These are phyloP conservation scores for Alternaria triticina DNA, from an alignment of 2,329 filamentous ascomycete genomes.

Conservation along the genomic window DNA sequence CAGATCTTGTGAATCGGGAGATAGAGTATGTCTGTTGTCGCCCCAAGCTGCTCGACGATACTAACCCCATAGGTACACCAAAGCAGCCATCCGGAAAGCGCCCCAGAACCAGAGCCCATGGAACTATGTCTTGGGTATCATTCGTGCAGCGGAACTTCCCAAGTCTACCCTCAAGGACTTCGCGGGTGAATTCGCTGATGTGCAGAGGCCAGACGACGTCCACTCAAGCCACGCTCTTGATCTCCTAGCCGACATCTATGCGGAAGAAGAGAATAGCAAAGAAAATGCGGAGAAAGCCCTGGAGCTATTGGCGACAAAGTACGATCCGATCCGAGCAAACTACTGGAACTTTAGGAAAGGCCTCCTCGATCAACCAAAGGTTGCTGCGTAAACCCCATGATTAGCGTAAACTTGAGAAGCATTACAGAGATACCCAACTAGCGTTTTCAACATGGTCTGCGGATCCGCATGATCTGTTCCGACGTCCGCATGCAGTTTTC, in stretches of 20 bases:
- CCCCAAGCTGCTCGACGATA: constrained; percentile 9
- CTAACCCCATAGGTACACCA: constrained; percentile 56
- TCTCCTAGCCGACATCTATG: constrained; percentile 72
- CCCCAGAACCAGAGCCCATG: constrained; percentile 95
- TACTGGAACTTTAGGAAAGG: constrained; percentile 85
- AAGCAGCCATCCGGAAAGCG: constrained; percentile 75
- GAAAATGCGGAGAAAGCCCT: constrained; percentile 73
- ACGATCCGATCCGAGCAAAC: constrained; percentile 87
- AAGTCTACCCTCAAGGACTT: constrained; percentile 60
- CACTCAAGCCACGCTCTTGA: constrained; percentile 71
- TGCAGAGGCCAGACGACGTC: constrained; percentile 59
- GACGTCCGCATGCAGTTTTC: not conserved
- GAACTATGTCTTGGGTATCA: constrained; percentile 84
- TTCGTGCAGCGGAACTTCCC: constrained; percentile 67
- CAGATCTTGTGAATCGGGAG: constrained; percentile 74
- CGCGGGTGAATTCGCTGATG: constrained; percentile 60
- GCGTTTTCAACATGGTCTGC: constrained; percentile 23
- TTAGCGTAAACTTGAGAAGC: constrained; percentile 5
- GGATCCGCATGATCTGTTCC: constrained; percentile 18
- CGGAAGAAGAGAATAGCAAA: constrained; percentile 58
- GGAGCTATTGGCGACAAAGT: constrained; percentile 77
- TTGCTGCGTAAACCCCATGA: constrained; percentile 25
- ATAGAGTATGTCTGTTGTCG: constrained; percentile 60
- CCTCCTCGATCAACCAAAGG: constrained; percentile 33
- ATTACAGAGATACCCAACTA: constrained; percentile 32